Percentiles rank a stretch among this genome's conserved stretches.
phyloP scores from a whole-genome alignment of 2,329 filamentous ascomycete genomes.

The Aspergillus luchuensis region DNA sequence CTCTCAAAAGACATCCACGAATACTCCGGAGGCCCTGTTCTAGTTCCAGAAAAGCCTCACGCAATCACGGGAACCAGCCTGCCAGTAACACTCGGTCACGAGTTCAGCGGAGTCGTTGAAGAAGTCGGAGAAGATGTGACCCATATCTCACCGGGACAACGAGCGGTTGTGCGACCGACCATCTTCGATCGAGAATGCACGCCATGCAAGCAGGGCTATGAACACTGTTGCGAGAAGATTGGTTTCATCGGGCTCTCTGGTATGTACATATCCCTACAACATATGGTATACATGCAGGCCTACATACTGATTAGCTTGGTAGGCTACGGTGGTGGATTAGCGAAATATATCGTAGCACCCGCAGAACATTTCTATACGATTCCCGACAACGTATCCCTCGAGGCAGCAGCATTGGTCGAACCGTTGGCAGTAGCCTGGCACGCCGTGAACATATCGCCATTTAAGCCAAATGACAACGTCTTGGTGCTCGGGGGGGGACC shows the following conservation, averaged over 20 bases:
- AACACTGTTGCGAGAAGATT: constrained; percentile 61
- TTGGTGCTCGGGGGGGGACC: constrained; percentile 64
- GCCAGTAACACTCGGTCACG: constrained; percentile 65
- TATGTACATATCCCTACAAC: background rate
- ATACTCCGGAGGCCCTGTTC: constrained; percentile 52
- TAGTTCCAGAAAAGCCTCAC: constrained; percentile 57
- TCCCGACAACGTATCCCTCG: constrained; percentile 39
- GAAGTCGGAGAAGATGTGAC: constrained; percentile 58
- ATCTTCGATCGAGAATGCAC: constrained; percentile 22
- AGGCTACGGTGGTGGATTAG: constrained; percentile 34
- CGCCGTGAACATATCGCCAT: constrained; percentile 54
- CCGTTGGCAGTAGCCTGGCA: constrained; percentile 68
- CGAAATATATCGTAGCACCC: constrained; percentile 30
- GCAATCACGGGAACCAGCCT: constrained; percentile 58
- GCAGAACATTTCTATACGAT: constrained; percentile 30
- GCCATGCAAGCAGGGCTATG: constrained; percentile 59
- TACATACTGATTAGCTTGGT: background rate
- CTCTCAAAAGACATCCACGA: constrained; percentile 52
- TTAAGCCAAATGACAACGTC: constrained; percentile 51
- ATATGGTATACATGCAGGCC: no score
- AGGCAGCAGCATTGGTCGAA: constrained; percentile 60
- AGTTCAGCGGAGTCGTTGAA: constrained; percentile 62
- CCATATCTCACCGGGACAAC: constrained; percentile 44
- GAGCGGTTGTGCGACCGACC: constrained; percentile 62
- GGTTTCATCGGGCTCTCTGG: constrained; percentile 57